A percentile compares a stretch with the other conserved stretches of the same genome.
phyloP scores from a whole-genome alignment of 176 grass and related monocot species.

The barley (Hordeum vulgare) region DNA sequence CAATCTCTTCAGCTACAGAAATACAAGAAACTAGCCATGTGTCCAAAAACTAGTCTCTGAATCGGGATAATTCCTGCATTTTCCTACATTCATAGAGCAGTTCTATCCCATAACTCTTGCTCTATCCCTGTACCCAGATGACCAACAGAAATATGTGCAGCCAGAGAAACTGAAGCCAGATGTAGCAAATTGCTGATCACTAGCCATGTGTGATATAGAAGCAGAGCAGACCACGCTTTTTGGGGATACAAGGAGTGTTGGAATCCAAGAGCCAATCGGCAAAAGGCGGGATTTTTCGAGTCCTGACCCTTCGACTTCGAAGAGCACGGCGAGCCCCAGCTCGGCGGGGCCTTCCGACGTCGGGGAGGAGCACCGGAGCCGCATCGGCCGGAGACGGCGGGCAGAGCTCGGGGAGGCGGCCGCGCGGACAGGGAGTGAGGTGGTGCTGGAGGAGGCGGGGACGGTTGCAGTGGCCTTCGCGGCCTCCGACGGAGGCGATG shows the following conservation, averaged over 20 bases:
- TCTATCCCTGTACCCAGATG: not conserved
- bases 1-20: no score
- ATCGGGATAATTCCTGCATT: not conserved
- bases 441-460: not conserved
- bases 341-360: not conserved
- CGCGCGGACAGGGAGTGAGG: not conserved
- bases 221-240: not conserved
- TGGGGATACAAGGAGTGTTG: not conserved
- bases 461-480: not conserved
- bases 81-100: not conserved
- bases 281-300: not conserved
- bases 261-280: not conserved
- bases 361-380: slow-evolving; percentile 12
- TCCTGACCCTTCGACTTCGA: slow-evolving; percentile 56
- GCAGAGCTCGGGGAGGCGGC: not conserved
- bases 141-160: no score
- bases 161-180: not conserved
- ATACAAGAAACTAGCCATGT: no score
- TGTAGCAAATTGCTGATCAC: not conserved
- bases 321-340: slow-evolving; percentile 27
- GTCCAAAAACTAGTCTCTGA: not conserved
- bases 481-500: not conserved
- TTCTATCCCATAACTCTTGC: not conserved
- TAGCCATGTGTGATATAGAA: not conserved
- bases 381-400: not conserved